A percentile compares a stretch with the other conserved stretches of the same genome.
Conservation (phyloP, 1,284 basidiomycete genomes). For the Phylloboletellus chloephorus region DNA sequence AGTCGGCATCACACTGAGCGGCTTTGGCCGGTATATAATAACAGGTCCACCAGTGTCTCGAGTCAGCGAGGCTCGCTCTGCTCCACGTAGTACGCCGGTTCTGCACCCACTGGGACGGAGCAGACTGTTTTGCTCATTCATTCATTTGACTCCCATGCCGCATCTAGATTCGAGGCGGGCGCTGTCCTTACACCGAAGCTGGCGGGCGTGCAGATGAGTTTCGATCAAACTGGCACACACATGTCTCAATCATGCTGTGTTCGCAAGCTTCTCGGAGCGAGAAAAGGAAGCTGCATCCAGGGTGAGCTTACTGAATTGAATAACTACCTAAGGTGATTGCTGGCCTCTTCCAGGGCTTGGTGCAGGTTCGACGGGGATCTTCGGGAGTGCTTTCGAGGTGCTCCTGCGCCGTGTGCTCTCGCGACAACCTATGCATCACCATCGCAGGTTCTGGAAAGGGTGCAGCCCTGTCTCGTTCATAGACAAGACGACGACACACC, state of each 20-base stretch:
- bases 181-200: constrained; percentile 23
- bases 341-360: constrained; percentile 11
- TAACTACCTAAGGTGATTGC: constrained; percentile 8
- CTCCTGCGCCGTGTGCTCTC: background rate
- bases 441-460: background rate
- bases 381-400: background rate
- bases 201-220: constrained; percentile 6
- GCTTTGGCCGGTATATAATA: no score
- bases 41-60: no score
- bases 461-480: background rate
- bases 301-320: constrained; percentile 20
- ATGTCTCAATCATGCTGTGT: constrained; percentile 17
- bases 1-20: constrained; percentile 5
- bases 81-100: no score
- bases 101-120: constrained; percentile 26
- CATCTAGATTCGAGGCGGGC: constrained; percentile 21
- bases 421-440: constrained; percentile 4
- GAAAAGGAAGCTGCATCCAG: constrained; percentile 27
- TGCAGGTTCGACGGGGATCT: constrained; percentile 27
- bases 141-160: constrained; percentile 18
- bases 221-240: constrained; percentile 12
- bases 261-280: constrained; percentile 23
- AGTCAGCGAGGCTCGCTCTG: no score
- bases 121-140: constrained; percentile 12
- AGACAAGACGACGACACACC: background rate